Percentiles rank a stretch among this genome's conserved stretches.
Evolutionary conservation across 2,329 filamentous ascomycete species (phyloP).

Genomic region (Xylariaceae sp.): DNA sequence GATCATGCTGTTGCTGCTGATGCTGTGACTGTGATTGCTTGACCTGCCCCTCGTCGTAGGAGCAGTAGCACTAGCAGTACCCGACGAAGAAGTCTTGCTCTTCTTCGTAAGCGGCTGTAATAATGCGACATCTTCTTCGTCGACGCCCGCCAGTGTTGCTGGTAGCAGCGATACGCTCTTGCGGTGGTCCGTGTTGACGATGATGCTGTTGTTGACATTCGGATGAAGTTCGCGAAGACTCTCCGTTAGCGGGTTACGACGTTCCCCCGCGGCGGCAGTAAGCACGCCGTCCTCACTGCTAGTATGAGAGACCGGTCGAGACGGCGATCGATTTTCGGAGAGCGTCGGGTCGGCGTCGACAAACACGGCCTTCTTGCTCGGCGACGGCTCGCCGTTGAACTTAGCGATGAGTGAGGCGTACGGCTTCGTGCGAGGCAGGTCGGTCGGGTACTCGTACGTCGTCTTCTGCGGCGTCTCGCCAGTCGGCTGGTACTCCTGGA

Average conservation of each 20-base stretch:
- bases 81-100: too few relatives aligned
- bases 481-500: slow-evolving; percentile 79
- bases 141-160: slow-evolving; percentile 11
- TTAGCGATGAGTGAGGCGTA: slow-evolving; percentile 41
- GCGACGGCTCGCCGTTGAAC: slow-evolving; percentile 32
- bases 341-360: slow-evolving; percentile 32
- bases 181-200: slow-evolving; percentile 15
- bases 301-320: slow-evolving; percentile 18
- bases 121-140: slow-evolving; percentile 11
- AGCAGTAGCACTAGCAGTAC: too few relatives aligned
- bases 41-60: too few relatives aligned
- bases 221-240: slow-evolving; percentile 54
- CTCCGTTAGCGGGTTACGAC: slow-evolving; percentile 33
- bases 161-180: too few relatives aligned
- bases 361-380: slow-evolving; percentile 37
- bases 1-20: slow-evolving; percentile 27
- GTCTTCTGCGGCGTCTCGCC: slow-evolving; percentile 80
- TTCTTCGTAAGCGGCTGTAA: slow-evolving; percentile 46
- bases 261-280: too few relatives aligned
- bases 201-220: slow-evolving; percentile 35
- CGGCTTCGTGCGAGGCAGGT: slow-evolving; percentile 65
- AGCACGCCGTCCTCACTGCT: slow-evolving; percentile 15
- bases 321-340: slow-evolving; percentile 24
- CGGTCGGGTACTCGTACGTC: slow-evolving; percentile 73
- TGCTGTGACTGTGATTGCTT: too few relatives aligned